These are phyloP conservation scores for Bertia moriformis DNA, from an alignment of 2,329 filamentous ascomycete genomes.

Conservation along the genomic window DNA sequence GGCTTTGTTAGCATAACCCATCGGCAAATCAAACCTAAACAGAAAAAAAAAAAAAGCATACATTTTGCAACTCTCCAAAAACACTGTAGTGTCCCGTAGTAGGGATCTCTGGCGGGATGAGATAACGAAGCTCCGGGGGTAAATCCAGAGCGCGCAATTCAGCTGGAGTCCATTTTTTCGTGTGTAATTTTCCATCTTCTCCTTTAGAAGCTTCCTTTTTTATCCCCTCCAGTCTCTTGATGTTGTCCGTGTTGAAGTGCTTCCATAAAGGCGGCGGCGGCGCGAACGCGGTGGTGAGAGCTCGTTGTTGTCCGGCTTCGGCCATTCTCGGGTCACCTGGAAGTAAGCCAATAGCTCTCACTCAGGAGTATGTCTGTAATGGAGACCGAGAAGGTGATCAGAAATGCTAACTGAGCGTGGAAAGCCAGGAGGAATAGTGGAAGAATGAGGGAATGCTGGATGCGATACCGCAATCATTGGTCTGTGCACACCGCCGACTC, in stretches of 20 bases:
- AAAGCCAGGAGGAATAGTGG: too few species aligned
- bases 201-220: slow-evolving; percentile 15
- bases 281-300: slow-evolving; percentile 33
- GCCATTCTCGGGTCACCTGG: background rate
- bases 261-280: slow-evolving; percentile 50
- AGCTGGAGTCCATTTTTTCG: slow-evolving; percentile 16
- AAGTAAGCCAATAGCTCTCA: too few species aligned
- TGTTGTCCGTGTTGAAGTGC: slow-evolving; percentile 44
- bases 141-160: slow-evolving; percentile 22
- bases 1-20: slow-evolving; percentile 2
- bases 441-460: too few species aligned
- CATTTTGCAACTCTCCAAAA: slow-evolving; percentile 33
- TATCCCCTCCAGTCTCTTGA: slow-evolving; percentile 29
- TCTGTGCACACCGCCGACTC: too few species aligned
- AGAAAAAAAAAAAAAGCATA: too few species aligned
- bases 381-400: too few species aligned
- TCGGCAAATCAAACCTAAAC: background rate
- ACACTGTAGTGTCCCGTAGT: slow-evolving; percentile 31
- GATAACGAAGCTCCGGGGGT: slow-evolving; percentile 38
- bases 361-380: too few species aligned
- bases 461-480: too few species aligned
- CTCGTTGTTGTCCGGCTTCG: slow-evolving; percentile 11
- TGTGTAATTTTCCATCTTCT: slow-evolving; percentile 9
- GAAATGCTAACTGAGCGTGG: too few species aligned
- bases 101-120: slow-evolving; percentile 42